Percentiles rank a stretch among this genome's conserved stretches.
These are phyloP conservation scores for Russula virescens DNA, from an alignment of 768 basidiomycete species.

Conservation along the genomic window DNA sequence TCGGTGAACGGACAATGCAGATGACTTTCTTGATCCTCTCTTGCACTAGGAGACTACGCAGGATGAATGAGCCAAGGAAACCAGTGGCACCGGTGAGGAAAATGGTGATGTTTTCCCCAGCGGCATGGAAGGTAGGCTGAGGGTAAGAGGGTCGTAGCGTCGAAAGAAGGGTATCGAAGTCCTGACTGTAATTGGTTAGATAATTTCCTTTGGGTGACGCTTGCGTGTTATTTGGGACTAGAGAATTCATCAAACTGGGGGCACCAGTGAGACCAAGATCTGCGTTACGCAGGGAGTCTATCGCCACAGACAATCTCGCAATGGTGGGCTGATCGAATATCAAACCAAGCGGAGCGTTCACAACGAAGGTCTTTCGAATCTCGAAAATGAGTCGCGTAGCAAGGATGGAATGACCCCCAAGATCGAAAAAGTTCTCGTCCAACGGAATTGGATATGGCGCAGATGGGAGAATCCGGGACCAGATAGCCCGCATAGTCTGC, in stretches of 20 bases:
- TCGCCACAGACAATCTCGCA: slow-evolving; percentile 61
- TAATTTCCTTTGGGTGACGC: not conserved
- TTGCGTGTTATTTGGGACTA: not conserved
- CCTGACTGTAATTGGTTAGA: slow-evolving; percentile 48
- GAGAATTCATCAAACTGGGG: slow-evolving; percentile 18
- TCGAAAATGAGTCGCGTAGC: slow-evolving; percentile 97
- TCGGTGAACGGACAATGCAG: slow-evolving; percentile 80
- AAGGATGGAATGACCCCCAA: slow-evolving; percentile 97
- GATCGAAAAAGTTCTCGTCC: slow-evolving; percentile 96
- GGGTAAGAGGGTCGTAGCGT: slow-evolving; percentile 58
- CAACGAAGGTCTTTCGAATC: slow-evolving; percentile 85
- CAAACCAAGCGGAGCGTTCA: slow-evolving; percentile 85
- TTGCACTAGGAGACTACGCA: slow-evolving; percentile 69
- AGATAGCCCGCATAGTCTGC: slow-evolving; percentile 75
- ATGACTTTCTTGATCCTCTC: slow-evolving; percentile 77
- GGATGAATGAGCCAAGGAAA: slow-evolving; percentile 90
- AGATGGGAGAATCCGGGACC: slow-evolving; percentile 75
- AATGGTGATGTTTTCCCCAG: slow-evolving; percentile 54
- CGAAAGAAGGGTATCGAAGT: slow-evolving; percentile 58
- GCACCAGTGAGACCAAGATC: slow-evolving; percentile 68
- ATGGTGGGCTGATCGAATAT: slow-evolving; percentile 92
- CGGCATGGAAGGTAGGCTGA: slow-evolving; percentile 52
- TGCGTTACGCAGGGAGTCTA: slow-evolving; percentile 68
- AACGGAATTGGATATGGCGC: slow-evolving; percentile 71
- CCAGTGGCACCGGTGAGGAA: slow-evolving; percentile 98